phyloP scores from a whole-genome alignment of 805 yeast species.

The Saccharomycopsis vini region DNA sequence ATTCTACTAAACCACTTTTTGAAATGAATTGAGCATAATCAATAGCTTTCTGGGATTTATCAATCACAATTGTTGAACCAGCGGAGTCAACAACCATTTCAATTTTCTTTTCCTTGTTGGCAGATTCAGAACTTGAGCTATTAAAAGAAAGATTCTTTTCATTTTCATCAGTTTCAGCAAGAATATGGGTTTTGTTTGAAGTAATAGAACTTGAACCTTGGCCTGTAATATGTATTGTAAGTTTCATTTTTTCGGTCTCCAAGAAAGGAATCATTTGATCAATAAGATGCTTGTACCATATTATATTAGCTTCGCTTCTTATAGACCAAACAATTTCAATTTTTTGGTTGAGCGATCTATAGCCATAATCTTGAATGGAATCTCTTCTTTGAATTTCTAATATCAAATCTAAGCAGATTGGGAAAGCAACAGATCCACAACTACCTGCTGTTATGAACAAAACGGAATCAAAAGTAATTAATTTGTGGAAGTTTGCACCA shows the following conservation, averaged over 20 bases:
- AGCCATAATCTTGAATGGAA: slow-evolving; percentile 25
- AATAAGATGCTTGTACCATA: slow-evolving; percentile 32
- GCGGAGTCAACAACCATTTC: background rate
- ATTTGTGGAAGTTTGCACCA: slow-evolving; percentile 35
- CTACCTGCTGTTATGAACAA: slow-evolving; percentile 36
- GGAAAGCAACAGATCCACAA: slow-evolving; percentile 39
- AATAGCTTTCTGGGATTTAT: background rate
- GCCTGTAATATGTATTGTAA: slow-evolving; percentile 25
- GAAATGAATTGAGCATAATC: background rate
- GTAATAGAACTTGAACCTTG: too few species aligned
- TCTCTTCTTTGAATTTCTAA: slow-evolving; percentile 22
- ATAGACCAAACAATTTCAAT: slow-evolving; percentile 31
- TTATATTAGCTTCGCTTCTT: slow-evolving; percentile 22
- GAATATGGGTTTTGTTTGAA: too few species aligned
- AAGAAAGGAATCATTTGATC: slow-evolving; percentile 23
- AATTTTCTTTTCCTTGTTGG: too few species aligned
- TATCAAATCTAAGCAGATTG: slow-evolving; percentile 35
- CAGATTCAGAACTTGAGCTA: too few species aligned
- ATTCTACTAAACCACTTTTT: slow-evolving; percentile 23
- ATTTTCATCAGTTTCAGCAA: background rate
- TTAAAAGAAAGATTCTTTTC: background rate
- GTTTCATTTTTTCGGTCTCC: slow-evolving; percentile 22
- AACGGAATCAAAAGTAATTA: slow-evolving; percentile 33
- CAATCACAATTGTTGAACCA: background rate
- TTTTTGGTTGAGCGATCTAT: slow-evolving; percentile 26